Conservation (phyloP, 2,329 filamentous ascomycete genomes). For the Claviceps sp. region DNA sequence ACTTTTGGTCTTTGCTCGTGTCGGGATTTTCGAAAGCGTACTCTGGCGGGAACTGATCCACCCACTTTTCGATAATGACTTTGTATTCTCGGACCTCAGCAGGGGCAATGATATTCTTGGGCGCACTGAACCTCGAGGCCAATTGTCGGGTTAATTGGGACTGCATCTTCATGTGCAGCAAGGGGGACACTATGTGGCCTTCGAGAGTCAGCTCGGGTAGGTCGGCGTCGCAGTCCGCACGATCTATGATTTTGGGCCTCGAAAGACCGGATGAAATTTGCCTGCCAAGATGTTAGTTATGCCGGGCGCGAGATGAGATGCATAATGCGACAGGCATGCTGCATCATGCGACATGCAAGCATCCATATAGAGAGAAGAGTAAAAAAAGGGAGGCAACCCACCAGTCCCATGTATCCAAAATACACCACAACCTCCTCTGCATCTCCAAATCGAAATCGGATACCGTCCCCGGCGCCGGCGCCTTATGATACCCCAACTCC, state of each 20-base stretch:
- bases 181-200: constrained; percentile 13
- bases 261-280: constrained; percentile 21
- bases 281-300: constrained; percentile 9
- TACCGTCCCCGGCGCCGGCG: constrained; percentile 9
- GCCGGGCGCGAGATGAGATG: too few relatives aligned
- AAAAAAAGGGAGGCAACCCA: constrained; percentile 6
- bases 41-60: constrained; percentile 25
- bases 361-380: too few relatives aligned
- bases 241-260: constrained; percentile 18
- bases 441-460: constrained; percentile 19
- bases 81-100: constrained; percentile 16
- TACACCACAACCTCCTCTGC: constrained; percentile 18
- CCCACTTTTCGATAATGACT: constrained; percentile 25
- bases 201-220: constrained; percentile 18
- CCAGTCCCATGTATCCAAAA: constrained; percentile 22
- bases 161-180: constrained; percentile 19
- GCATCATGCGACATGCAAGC: too few relatives aligned
- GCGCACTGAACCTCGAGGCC: constrained; percentile 13
- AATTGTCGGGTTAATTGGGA: constrained; percentile 13
- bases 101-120: constrained; percentile 14
- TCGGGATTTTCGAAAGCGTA: constrained; percentile 27
- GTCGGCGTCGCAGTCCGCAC: constrained; percentile 13
- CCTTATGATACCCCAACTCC: constrained; percentile 16
- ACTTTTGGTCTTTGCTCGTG: constrained; percentile 22
- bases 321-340: too few relatives aligned